These are phyloP conservation scores for Acidomyces sp. DNA, from an alignment of 495 filamentous ascomycete species.

Conservation along the genomic window DNA sequence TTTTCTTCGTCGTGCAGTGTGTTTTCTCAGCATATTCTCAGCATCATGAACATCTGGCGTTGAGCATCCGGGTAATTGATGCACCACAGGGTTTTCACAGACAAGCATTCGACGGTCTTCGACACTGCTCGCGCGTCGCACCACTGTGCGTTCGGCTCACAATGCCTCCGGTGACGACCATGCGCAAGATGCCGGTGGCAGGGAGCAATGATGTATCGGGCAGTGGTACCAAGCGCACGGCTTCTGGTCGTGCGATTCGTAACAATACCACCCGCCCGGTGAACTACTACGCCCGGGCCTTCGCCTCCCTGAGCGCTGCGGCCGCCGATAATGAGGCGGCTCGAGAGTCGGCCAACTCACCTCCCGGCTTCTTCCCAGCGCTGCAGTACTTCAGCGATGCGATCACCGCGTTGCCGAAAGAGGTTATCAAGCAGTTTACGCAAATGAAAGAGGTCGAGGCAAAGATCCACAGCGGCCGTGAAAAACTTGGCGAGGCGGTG, in stretches of 20 bases:
- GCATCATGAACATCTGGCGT: too few species aligned
- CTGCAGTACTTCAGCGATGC: constrained; percentile 90
- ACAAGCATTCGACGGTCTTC: too few species aligned
- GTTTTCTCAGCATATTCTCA: too few species aligned
- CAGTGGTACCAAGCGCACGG: constrained; percentile 7
- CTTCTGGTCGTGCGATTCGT: constrained; percentile 27
- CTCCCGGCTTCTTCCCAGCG: constrained; percentile 77
- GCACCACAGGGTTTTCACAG: too few species aligned
- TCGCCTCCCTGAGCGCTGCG: constrained; percentile 33
- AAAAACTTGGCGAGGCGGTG: constrained; percentile 56
- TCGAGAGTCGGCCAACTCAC: constrained; percentile 25
- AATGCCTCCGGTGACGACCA: too few species aligned
- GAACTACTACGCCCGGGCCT: constrained; percentile 43
- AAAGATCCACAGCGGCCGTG: constrained; percentile 68
- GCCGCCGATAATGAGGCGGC: constrained; percentile 24
- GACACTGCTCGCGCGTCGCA: too few species aligned
- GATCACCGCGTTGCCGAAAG: constrained; percentile 81
- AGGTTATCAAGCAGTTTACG: constrained; percentile 88
- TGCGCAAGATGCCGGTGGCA: too few species aligned
- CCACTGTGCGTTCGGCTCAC: too few species aligned
- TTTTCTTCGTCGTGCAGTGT: too few species aligned
- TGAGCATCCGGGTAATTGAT: too few species aligned
- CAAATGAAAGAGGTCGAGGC: constrained; percentile 95
- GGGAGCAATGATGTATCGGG: too few species aligned
- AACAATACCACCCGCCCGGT: constrained; percentile 46